Percentiles rank a stretch among this genome's conserved stretches.
Evolutionary conservation across 1,139 yeast genomes (phyloP).

Genomic region (Saccharomycopsis phalli): DNA sequence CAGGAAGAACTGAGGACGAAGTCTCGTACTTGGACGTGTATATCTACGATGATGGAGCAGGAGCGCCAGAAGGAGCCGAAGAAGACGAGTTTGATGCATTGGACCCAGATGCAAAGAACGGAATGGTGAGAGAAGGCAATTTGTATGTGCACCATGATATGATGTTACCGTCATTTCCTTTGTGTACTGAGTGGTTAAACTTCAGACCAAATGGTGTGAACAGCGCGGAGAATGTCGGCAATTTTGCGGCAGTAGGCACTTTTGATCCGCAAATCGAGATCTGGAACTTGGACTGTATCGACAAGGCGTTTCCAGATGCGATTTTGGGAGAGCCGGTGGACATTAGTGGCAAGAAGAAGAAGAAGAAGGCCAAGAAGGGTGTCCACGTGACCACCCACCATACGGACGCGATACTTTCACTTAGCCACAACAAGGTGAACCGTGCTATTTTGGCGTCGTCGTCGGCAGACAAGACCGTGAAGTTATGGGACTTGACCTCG

Average conservation of each 20-base stretch:
- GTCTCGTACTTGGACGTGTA: constrained; percentile 87
- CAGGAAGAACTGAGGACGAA: constrained; percentile 95
- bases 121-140: constrained; percentile 60
- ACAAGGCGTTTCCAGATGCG: constrained; percentile 90
- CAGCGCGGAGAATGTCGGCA: constrained; percentile 48
- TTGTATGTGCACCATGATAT: constrained; percentile 93
- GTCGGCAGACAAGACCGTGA: constrained; percentile 90
- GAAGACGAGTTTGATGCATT: constrained; percentile 54
- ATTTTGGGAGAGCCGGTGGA: constrained; percentile 75
- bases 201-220: constrained; percentile 47
- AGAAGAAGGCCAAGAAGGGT: constrained; percentile 41
- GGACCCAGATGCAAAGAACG: constrained; percentile 60
- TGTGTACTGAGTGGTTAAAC: constrained; percentile 93
- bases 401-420: constrained; percentile 86
- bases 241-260: constrained; percentile 93
- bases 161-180: constrained; percentile 95
- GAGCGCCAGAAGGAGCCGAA: constrained; percentile 58
- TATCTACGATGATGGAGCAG: constrained; percentile 91
- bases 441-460: constrained; percentile 87
- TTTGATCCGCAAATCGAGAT: constrained; percentile 96
- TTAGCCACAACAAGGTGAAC: constrained; percentile 74
- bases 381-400: constrained; percentile 69
- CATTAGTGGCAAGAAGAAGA: constrained; percentile 30
- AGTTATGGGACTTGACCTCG: constrained; percentile 83
- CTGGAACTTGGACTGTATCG: constrained; percentile 91